Percentiles rank a stretch among this genome's conserved stretches.
Evolutionary conservation across 805 yeast genomes (phyloP).

Genomic region (Suhomyces prunicola): DNA sequence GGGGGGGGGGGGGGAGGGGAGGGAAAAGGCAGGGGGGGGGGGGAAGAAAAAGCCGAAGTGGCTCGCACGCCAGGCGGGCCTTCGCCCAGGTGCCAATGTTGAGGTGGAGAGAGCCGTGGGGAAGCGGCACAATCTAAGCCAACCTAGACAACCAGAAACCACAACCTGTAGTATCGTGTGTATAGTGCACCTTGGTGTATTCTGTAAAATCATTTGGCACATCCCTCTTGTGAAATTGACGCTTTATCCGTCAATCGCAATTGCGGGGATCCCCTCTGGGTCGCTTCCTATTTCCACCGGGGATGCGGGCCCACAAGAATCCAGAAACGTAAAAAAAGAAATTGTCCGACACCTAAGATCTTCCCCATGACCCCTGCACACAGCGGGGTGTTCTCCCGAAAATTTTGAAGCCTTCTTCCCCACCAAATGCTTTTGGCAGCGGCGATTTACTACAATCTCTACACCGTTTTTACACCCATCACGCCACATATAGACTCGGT

Average conservation of each 20-base stretch:
- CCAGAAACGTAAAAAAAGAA: not conserved
- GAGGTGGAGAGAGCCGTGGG: not conserved
- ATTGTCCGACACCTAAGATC: constrained; percentile 1
- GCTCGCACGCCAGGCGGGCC: not conserved
- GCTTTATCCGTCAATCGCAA: not conserved
- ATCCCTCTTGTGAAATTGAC: not conserved
- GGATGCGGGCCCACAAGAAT: not conserved
- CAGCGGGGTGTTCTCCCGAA: constrained; percentile 2
- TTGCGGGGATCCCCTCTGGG: not conserved
- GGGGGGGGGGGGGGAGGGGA: no score
- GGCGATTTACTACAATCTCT: not conserved
- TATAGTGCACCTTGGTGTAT: no score
- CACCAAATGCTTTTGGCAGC: constrained; percentile 2
- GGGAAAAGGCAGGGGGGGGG: no score
- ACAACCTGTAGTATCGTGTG: no score
- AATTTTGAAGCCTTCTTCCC: constrained; percentile 5
- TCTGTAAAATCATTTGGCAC: no score
- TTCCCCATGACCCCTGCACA: constrained; percentile 5
- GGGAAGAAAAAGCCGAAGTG: not conserved
- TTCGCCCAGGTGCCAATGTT: not conserved
- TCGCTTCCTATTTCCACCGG: not conserved
- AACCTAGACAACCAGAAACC: no score
- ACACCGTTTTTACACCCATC: not conserved
- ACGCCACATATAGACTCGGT: no score
- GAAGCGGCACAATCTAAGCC: not conserved